Conservation (phyloP, 768 basidiomycete species). For the Suillus spraguei region DNA sequence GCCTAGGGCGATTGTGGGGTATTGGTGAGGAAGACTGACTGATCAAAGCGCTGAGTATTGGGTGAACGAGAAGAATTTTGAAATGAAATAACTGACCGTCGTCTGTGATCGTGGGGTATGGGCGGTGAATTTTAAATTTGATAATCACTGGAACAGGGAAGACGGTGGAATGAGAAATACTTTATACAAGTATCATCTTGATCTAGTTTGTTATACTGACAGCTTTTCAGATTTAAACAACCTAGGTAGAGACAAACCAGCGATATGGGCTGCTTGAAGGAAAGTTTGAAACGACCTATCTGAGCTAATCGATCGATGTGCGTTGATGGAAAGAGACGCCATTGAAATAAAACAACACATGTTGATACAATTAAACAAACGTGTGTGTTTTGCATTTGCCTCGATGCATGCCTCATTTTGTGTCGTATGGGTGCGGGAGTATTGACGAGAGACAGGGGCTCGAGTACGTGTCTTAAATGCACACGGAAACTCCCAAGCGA, state of each 20-base stretch:
- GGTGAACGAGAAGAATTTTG: not conserved
- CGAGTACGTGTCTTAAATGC: not conserved
- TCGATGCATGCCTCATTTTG: conserved; percentile 9
- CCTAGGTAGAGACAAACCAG: not conserved
- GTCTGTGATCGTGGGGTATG: not conserved
- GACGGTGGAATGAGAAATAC: not conserved
- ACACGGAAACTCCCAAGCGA: not conserved
- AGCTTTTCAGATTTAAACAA: not conserved
- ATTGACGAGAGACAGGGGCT: conserved; percentile 4
- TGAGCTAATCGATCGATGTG: conserved; percentile 3
- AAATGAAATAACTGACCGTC: not conserved
- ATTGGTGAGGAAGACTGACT: not conserved
- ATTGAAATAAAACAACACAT: not conserved
- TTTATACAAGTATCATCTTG: not conserved
- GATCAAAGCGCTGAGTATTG: not conserved
- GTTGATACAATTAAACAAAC: conserved; percentile 2
- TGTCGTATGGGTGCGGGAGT: conserved; percentile 1
- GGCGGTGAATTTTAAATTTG: not conserved
- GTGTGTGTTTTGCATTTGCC: not conserved
- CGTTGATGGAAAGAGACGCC: not conserved
- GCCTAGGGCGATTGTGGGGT: not conserved
- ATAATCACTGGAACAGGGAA: not conserved
- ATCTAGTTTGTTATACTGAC: not conserved
- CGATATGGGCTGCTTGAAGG: too few species aligned
- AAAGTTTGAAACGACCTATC: not conserved